Evolutionary conservation across 805 yeast species (phyloP).

Genomic region (Schizosaccharomyces cryophilus): DNA sequence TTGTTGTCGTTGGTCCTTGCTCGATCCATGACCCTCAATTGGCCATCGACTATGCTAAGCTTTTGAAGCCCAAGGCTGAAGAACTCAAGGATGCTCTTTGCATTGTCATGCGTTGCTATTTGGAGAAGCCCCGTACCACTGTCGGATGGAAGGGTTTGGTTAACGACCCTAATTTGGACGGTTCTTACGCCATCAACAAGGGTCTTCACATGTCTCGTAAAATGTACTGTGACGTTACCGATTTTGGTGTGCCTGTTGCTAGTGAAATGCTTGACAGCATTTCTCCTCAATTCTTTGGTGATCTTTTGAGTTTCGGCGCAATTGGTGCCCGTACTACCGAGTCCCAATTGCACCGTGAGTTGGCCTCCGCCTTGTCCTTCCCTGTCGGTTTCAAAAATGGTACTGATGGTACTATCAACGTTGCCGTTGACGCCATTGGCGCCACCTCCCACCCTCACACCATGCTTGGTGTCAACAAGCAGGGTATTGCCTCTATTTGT

Average conservation of each 20-base stretch:
- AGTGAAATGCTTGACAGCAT: conserved; percentile 96
- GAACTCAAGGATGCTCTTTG: conserved; percentile 49
- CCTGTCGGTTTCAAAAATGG: conserved; percentile 97
- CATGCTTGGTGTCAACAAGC: conserved; percentile 82
- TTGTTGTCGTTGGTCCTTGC: conserved; percentile 89
- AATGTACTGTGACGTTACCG: conserved; percentile 62
- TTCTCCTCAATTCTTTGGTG: conserved; percentile 77
- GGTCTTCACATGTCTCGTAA: conserved; percentile 77
- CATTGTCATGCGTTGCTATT: conserved; percentile 89
- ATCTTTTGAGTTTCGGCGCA: conserved; percentile 86
- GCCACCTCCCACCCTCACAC: conserved; percentile 88
- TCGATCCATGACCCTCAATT: conserved; percentile 82
- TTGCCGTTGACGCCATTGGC: conserved; percentile 79
- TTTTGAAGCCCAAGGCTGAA: conserved; percentile 18
- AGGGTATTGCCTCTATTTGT: conserved; percentile 87
- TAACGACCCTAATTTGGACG: conserved; percentile 90
- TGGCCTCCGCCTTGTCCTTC: conserved; percentile 89
- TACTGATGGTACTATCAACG: conserved; percentile 86
- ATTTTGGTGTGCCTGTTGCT: conserved; percentile 56
- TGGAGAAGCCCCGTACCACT: conserved; percentile 94
- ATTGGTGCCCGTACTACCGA: conserved; percentile 98
- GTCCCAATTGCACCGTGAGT: conserved; percentile 88
- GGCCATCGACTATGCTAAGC: conserved; percentile 49
- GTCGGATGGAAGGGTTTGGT: conserved; percentile 95
- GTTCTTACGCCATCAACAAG: conserved; percentile 78